Evolutionary conservation across 768 basidiomycete genomes (phyloP), one percentile per base, ranked within the genome.

Genomic region (Amanita inopinata): DNA sequence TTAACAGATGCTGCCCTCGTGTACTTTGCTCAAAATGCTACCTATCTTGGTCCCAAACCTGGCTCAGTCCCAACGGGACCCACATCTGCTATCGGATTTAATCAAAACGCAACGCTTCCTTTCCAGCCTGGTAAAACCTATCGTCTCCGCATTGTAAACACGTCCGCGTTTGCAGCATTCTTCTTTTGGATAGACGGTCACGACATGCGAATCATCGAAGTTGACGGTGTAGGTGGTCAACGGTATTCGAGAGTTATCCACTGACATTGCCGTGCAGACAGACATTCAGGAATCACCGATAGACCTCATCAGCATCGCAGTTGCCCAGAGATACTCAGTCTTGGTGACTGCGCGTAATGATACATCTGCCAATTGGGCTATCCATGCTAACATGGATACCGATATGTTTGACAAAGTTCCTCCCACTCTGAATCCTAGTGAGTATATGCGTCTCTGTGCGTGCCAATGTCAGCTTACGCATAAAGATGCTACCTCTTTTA

Each of bases 161-260:
- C 73, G n/a, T 69, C 75, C 30, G 85, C 77, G 0, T 80, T 91
- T 46, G 55, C 76, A 1, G 71, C 74, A 27, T 88, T 88, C 62
- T 88, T 69, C 67, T 88, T 91, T 59, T 87, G 84, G 82, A 86
- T 91, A 32, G 88, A 89, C 48, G 88, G 88, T 2, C 87, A 91
- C 52, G 72, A 83, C 22, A 88, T 91, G 85, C 64, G 69, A 4
- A 72, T 90, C 47, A 84, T 91, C 47, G 87, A 91, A 60, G 86
- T 75, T 41, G 86, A 89, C 51, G 86, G 86, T 1, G 86, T 84
- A 57, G 31, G 81, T 65, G 33, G 8, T 17, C 9, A 7, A 45
- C 42, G 12, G n/a, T n/a, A 22, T 27, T 43, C 19, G 49, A 27
- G 27, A 18, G 23, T 34, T 28, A 11, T 18, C 4, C 20, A 33